Evolutionary conservation across 306 rosid species (phyloP).

Genomic region (Trifolium fragiferum): DNA sequence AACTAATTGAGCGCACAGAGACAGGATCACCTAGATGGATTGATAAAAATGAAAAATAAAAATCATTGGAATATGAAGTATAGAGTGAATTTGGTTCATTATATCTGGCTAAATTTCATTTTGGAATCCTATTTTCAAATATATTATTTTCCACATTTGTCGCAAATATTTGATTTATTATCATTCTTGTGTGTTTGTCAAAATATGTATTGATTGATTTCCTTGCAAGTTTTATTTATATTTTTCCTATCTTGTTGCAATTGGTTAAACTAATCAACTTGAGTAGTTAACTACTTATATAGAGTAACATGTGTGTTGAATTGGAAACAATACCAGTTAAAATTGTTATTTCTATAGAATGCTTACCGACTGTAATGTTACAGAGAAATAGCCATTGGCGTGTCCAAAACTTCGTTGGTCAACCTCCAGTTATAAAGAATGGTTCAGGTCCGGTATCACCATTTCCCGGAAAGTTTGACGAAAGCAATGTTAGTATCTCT

Average conservation of each 20-base stretch:
- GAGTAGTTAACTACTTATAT: conserved; percentile 25
- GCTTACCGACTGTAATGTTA: conserved; percentile 41
- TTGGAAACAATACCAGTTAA: conserved; percentile 15
- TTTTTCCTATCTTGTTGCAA: background rate
- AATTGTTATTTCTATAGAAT: conserved; percentile 27
- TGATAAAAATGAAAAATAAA: background rate
- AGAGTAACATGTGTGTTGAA: conserved; percentile 18
- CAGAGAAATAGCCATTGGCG: conserved; percentile 99
- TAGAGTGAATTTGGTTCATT: conserved; percentile 7
- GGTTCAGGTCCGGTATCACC: conserved; percentile 66
- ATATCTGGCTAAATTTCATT: conserved; percentile 3
- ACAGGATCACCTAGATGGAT: background rate
- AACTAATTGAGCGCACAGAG: background rate
- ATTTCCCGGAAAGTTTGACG: conserved; percentile 84
- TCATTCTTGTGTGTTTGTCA: background rate
- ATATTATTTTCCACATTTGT: conserved; percentile 26
- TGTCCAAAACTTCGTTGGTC: conserved; percentile 72
- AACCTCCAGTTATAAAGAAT: conserved; percentile 68
- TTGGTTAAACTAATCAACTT: conserved; percentile 31
- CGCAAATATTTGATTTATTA: conserved; percentile 14
- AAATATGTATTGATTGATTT: background rate
- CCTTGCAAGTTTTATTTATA: background rate
- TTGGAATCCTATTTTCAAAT: conserved; percentile 14
- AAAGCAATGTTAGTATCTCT: conserved; percentile 61
- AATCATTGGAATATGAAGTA: conserved; percentile 15